phyloP scores from a whole-genome alignment of 1,139 yeast species.

The Geotrichum restrictum region DNA sequence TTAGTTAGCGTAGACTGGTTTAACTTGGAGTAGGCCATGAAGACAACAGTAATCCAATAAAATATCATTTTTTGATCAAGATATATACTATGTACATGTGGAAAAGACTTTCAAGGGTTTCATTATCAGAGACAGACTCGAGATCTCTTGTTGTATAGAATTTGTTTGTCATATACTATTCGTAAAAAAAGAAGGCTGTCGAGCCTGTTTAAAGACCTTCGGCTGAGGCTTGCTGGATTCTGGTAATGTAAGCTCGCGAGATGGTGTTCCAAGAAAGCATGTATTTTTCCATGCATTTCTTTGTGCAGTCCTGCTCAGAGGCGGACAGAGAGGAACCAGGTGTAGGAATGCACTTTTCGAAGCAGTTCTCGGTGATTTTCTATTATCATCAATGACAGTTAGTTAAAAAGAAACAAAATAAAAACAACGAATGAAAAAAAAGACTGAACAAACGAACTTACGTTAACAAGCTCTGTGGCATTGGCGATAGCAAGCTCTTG shows the following conservation, averaged over 20 bases:
- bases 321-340: slow-evolving; percentile 50
- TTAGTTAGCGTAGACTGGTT: too few species aligned
- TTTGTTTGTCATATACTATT: too few species aligned
- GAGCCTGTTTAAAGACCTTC: slow-evolving; percentile 11
- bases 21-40: too few species aligned
- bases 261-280: slow-evolving; percentile 88
- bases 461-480: slow-evolving; percentile 79
- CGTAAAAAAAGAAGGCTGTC: too few species aligned
- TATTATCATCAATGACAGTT: slow-evolving; percentile 17
- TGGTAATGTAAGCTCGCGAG: slow-evolving; percentile 67
- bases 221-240: slow-evolving; percentile 56
- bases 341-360: slow-evolving; percentile 62
- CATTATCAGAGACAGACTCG: too few species aligned
- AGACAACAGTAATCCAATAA: too few species aligned
- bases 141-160: too few species aligned
- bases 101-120: background rate
- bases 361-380: slow-evolving; percentile 85
- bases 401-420: background rate
- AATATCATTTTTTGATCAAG: too few species aligned
- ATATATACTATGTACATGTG: background rate
- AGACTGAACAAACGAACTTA: slow-evolving; percentile 23
- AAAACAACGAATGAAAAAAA: background rate
- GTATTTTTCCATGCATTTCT: slow-evolving; percentile 77
- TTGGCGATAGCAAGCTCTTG: slow-evolving; percentile 86
- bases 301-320: slow-evolving; percentile 56